A percentile compares a stretch with the other conserved stretches of the same genome.
These are phyloP conservation scores for Fusarium continuum DNA, from an alignment of 2,329 filamentous ascomycete genomes.

Conservation along the genomic window DNA sequence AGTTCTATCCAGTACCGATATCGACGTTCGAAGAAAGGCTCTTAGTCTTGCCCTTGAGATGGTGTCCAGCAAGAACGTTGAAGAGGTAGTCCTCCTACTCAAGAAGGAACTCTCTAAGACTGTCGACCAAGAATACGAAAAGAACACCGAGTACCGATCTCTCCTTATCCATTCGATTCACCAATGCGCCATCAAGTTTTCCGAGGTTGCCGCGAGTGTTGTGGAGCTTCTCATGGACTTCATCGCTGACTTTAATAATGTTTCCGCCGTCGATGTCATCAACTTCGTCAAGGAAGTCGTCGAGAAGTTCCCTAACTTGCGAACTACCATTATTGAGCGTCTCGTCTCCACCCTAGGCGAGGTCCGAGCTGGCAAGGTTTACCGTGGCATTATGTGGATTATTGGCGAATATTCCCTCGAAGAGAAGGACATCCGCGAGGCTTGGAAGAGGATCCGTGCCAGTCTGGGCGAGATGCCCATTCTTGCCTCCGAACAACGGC, in stretches of 20 bases:
- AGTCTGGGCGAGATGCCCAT: slow-evolving; percentile 98
- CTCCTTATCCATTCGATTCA: slow-evolving; percentile 97
- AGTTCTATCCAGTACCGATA: slow-evolving; percentile 92
- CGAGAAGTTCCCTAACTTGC: slow-evolving; percentile 93
- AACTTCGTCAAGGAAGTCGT: slow-evolving; percentile 99
- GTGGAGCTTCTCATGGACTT: slow-evolving; percentile 99
- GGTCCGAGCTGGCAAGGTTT: slow-evolving; percentile 96
- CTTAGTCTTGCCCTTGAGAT: slow-evolving; percentile 92
- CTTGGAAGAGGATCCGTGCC: slow-evolving; percentile 94
- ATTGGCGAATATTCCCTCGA: slow-evolving; percentile 96
- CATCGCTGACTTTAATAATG: slow-evolving; percentile 97
- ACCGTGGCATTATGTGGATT: slow-evolving; percentile 96
- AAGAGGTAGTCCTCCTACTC: slow-evolving; percentile 92
- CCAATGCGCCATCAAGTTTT: slow-evolving; percentile 98
- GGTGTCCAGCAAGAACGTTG: slow-evolving; percentile 98
- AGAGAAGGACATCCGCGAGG: slow-evolving; percentile 91
- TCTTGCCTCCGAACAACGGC: slow-evolving; percentile 89
- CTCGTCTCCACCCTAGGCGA: slow-evolving; percentile 91
- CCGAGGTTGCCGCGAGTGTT: slow-evolving; percentile 95
- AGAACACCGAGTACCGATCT: slow-evolving; percentile 94
- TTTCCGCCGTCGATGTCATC: slow-evolving; percentile 96
- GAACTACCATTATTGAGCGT: slow-evolving; percentile 85
- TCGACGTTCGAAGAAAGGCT: slow-evolving; percentile 94
- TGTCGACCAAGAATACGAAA: slow-evolving; percentile 98
- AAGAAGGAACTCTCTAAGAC: slow-evolving; percentile 99